Evolutionary conservation across 2,329 filamentous ascomycete species (phyloP), one percentile per base, ranked within the genome.

Genomic region (Aspergillus amoenus): DNA sequence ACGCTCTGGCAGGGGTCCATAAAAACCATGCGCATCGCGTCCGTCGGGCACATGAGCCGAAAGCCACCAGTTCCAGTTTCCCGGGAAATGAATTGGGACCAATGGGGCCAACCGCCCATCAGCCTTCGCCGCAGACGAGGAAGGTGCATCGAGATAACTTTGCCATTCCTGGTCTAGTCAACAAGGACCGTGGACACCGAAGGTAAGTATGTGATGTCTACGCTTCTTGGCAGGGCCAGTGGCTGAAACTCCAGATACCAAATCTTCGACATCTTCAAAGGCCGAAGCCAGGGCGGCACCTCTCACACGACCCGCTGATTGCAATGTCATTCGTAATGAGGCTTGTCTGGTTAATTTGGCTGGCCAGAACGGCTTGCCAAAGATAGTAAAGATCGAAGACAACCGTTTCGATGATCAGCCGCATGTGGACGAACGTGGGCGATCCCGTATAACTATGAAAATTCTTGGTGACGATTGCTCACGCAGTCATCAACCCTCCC

Each of bases 371-470:
- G 13, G 18, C 46, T 51, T 27, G 22, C 48, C 44, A 15, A 46
- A 58, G 41, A 30, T 39, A 39, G 45, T 43, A 56, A 32, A 46
- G 45, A 56, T 58, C 52, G 43, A 53, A 39, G 49, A 52, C 27
- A 9, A 30, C 49, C 59, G 56, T 61, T 61, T 59, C 11, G 30
- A 59, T 42, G 55, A 61, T 62, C 61, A 53, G 45, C 59, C 53
- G 40, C 51, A 61, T 55, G 30, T 62, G 58, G 58, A 56, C 55
- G 56, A 65, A 65, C 60, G 60, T 63, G 57, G 64, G 55, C 54
- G 59, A 65, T 66, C 58, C 24, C 52, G 56, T 52, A 42, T 34
- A 37, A 41, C 27, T 30, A 30, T 30, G 27, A 30, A 44, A 39
- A 49, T 55, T 18, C 39, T 18, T 39, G 32, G 21, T 51, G 43